Evolutionary conservation across 2,329 filamentous ascomycete genomes (phyloP).

Genomic region (Laburnicola sp.): DNA sequence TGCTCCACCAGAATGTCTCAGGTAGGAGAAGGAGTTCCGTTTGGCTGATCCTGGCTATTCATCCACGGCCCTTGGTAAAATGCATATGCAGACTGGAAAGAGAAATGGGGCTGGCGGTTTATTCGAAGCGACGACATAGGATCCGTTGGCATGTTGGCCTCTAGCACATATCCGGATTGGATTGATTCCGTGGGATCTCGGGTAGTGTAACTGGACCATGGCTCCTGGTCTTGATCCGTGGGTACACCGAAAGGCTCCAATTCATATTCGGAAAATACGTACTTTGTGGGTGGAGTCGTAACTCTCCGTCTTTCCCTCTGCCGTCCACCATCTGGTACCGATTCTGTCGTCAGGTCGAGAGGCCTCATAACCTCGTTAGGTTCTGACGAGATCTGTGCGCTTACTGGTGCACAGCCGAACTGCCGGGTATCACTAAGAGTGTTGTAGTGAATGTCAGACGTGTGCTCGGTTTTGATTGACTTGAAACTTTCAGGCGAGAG

Average conservation of each 20-base stretch:
- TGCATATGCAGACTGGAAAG: background rate
- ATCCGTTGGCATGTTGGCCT: background rate
- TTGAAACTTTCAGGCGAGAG: background rate
- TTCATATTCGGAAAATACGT: conserved; percentile 9
- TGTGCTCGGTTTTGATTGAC: conserved; percentile 6
- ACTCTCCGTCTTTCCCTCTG: background rate
- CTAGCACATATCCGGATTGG: background rate
- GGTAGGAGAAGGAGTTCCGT: background rate
- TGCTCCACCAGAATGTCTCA: background rate
- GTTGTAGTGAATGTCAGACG: conserved; percentile 3
- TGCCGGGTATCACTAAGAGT: background rate
- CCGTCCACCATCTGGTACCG: background rate
- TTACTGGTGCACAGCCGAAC: background rate
- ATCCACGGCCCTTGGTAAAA: background rate
- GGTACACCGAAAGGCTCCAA: background rate
- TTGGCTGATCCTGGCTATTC: background rate
- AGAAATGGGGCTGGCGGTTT: background rate
- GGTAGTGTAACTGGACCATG: conserved; percentile 4
- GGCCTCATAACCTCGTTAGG: background rate
- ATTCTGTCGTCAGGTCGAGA: background rate
- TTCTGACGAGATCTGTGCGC: no score
- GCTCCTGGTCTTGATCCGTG: background rate
- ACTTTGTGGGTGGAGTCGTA: conserved; percentile 2
- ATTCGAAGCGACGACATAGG: background rate
- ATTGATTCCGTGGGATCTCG: background rate